Evolutionary conservation across 352 stramenopile genomes (phyloP), one percentile per base, ranked within the genome.

Genomic region (Albugo laibachii): DNA sequence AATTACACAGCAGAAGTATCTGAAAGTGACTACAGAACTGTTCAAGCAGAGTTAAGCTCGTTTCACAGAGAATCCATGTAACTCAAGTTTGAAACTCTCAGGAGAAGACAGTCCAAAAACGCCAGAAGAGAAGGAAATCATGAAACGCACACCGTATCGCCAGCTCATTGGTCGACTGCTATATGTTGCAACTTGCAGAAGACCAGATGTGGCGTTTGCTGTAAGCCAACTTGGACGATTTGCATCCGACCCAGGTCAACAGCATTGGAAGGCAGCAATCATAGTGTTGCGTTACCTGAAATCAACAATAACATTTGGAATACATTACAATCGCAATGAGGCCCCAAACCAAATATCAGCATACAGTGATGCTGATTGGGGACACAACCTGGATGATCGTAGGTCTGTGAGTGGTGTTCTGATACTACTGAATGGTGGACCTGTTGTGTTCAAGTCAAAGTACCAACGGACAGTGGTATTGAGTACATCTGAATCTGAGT

Each of bases 401-500:
- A 46, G 40, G 15, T 62, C 54, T n/a, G 31, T 56, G n/a, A 54
- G 38, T 40, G 50, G 57, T 0, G 20, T 52, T 13, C 16, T 50
- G 35, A 40, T 60, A 15, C 46, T 61, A 41, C 21, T 56, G 38
- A 54, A 44, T 38, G 49, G 47, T 24, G 46, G 39, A 37, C 47
- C 50, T 1, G 54, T 61, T 37, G 21, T 56, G 4, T 62, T 36
- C 41, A 14, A 46, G 2, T 48, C 49, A 20, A 44, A 44, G 0
- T 56, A 54, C 20, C 55, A 63, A 47, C 54, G 52, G 31, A 60
- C 47, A 1, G 51, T 60, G 2, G 43, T 43, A 11, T 42, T 65
- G 1, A 62, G 52, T 27, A 52, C 48, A 18, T 54, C 54, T 24
- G 55, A 62, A 45, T 50, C 50, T 10, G 51, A 65, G 41, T 62